Conservation (phyloP, 371 early-diverging fungal genomes). For the Basidiobolus meristosporus region DNA sequence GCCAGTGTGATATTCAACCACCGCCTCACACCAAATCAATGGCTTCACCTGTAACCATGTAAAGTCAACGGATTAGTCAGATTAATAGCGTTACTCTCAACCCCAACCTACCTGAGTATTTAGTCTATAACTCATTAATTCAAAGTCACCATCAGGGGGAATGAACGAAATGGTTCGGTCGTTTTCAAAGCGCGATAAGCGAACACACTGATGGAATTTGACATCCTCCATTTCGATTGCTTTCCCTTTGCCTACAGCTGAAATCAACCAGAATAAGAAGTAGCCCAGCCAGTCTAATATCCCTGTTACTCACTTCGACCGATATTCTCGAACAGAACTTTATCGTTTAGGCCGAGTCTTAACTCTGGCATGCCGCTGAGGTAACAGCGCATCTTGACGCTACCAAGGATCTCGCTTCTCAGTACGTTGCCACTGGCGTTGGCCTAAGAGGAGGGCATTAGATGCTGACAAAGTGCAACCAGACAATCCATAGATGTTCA, state of each 20-base stretch:
- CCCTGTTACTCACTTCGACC: constrained; percentile 43
- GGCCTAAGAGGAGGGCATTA: too few relatives aligned
- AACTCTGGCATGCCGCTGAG: constrained; percentile 98
- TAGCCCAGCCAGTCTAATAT: not conserved
- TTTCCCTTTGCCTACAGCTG: constrained; percentile 60
- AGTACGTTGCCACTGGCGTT: constrained; percentile 90
- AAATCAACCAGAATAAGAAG: not conserved
- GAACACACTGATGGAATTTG: constrained; percentile 97
- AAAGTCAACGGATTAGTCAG: not conserved
- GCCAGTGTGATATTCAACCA: constrained; percentile 82
- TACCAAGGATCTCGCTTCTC: constrained; percentile 88
- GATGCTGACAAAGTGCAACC: too few relatives aligned
- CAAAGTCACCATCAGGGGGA: constrained; percentile 98
- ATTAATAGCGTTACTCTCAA: not conserved
- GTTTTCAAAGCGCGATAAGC: constrained; percentile 84
- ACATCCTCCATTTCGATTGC: constrained; percentile 98
- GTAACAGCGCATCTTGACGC: constrained; percentile 90
- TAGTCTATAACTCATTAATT: constrained; percentile 95
- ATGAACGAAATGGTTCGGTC: constrained; percentile 96
- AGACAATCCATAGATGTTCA: too few relatives aligned
- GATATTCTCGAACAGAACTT: constrained; percentile 91
- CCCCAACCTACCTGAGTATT: constrained; percentile 42
- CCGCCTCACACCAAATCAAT: constrained; percentile 87
- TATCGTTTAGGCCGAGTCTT: constrained; percentile 92
- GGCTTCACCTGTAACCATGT: constrained; percentile 58